These are phyloP conservation scores for Podaxis carcinomalis DNA, from an alignment of 768 basidiomycete genomes.

Conservation along the genomic window DNA sequence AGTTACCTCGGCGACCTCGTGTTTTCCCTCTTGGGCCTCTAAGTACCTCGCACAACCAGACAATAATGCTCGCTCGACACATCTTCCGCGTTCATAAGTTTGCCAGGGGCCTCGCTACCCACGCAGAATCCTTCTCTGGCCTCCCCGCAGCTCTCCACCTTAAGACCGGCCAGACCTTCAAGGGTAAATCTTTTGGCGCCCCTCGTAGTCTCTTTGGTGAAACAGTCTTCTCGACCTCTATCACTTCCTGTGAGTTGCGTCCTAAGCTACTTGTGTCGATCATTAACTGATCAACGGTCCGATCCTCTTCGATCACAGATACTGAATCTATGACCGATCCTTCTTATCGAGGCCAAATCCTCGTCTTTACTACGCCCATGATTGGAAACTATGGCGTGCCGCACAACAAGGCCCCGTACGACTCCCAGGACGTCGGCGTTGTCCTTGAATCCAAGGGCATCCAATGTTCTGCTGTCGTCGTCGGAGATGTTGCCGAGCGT, in stretches of 20 bases:
- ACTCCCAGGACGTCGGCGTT: constrained; percentile 79
- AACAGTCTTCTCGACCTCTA: constrained; percentile 98
- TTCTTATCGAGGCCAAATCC: constrained; percentile 95
- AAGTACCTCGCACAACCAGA: constrained; percentile 19
- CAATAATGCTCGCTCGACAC: constrained; percentile 55
- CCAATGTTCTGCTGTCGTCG: constrained; percentile 90
- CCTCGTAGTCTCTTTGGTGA: constrained; percentile 88
- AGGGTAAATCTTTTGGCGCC: constrained; percentile 86
- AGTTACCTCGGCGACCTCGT: constrained; percentile 92
- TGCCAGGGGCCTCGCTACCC: constrained; percentile 64
- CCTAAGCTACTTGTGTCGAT: background rate
- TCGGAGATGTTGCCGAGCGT: constrained; percentile 91
- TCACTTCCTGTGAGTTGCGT: constrained; percentile 81
- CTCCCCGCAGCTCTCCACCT: constrained; percentile 86
- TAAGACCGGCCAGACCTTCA: constrained; percentile 91
- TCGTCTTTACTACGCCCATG: constrained; percentile 97
- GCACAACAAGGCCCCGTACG: constrained; percentile 62
- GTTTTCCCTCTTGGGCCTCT: constrained; percentile 61
- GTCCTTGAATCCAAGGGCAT: constrained; percentile 85
- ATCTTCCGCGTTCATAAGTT: constrained; percentile 45
- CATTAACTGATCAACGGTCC: constrained; percentile 5
- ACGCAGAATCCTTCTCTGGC: constrained; percentile 41
- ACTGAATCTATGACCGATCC: constrained; percentile 99
- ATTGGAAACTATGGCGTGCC: constrained; percentile 99
- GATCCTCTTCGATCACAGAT: constrained; percentile 45